phyloP scores from a whole-genome alignment of 176 grass and related monocot species.

The Musa beccarii region DNA sequence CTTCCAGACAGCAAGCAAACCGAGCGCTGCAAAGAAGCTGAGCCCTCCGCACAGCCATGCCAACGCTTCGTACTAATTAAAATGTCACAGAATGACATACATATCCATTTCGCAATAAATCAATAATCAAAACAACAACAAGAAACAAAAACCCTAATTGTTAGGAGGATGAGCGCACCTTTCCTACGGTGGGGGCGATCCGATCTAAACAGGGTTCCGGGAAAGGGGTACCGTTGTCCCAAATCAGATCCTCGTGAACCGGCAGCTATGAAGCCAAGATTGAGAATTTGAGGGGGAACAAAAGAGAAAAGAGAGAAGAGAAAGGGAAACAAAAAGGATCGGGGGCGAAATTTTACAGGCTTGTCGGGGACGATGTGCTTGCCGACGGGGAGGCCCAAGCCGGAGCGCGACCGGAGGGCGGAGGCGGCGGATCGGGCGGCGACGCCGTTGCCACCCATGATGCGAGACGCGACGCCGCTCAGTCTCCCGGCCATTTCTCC shows the following conservation, averaged over 20 bases:
- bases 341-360: conserved; percentile 33
- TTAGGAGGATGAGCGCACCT: conserved; percentile 36
- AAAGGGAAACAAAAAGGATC: not conserved
- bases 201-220: conserved; percentile 94
- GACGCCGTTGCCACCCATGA: conserved; percentile 69
- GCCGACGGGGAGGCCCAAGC: conserved; percentile 86
- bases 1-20: conserved; percentile 51
- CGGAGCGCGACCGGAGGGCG: conserved; percentile 63
- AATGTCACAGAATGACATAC: not conserved
- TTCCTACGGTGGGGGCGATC: conserved; percentile 80
- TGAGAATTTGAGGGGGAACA: conserved; percentile 1
- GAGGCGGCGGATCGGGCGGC: conserved; percentile 52
- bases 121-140: not conserved
- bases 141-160: not conserved
- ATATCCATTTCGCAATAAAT: conserved; percentile 15
- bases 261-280: conserved; percentile 37
- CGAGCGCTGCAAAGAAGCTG: conserved; percentile 58
- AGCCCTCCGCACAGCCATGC: conserved; percentile 89
- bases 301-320: not conserved
- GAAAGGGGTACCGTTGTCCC: conserved; percentile 93
- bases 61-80: conserved; percentile 70
- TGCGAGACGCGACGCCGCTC: conserved; percentile 47
- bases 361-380: conserved; percentile 91
- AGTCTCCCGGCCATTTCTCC: conserved; percentile 73
- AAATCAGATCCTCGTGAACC: conserved; percentile 61